Evolutionary conservation across 2,329 filamentous ascomycete genomes (phyloP), one percentile per base, ranked within the genome.

Genomic region (Beauveria sp.): DNA sequence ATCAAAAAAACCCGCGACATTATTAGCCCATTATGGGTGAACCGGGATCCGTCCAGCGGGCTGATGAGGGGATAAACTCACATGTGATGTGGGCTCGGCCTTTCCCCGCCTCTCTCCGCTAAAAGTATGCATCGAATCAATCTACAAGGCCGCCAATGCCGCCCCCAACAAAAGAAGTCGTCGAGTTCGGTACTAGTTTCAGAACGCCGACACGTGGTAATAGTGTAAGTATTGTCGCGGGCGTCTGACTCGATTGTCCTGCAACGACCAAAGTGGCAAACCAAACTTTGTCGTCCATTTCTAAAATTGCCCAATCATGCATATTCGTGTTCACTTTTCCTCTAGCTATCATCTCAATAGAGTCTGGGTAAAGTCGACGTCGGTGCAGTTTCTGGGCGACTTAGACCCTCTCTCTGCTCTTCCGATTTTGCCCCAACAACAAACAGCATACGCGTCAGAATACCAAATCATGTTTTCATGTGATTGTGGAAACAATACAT

Each of bases 41-140:
- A 20, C 6, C 6, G 28, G 16, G 26, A 8, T 7, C 30, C 30
- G 16, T 53, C 6, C 46, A 18, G 5, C 24, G 18, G n/a, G n/a
- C 9, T 38, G 30, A 22, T 12, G 26, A 14, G 22, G 16, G 24
- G 47, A 28, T 18, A 8, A 14, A 20, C 10, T 45, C 18, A 56
- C 53, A 45, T 56, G 42, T 56, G 42, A 56, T 34, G 42, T 30
- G 53, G 53, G 30, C 51, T 53, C 51, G 51, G 51, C 16, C n/a
- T 42, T 53, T 26, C 30, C 30, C 30, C 30, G 30, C 30, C 30
- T 34, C 30, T 34, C 30, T 34, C 30, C 30, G 10, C 30, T 10
- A 30, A 12, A 34, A 12, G 30, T 34, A 12, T 34, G 30, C 30
- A 34, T 34, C 30, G 10, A 34, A 34, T 34, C 30, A 12, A 34